Evolutionary conservation across 1,139 yeast species (phyloP).

Genomic region (Sugiyamaella paludigena): DNA sequence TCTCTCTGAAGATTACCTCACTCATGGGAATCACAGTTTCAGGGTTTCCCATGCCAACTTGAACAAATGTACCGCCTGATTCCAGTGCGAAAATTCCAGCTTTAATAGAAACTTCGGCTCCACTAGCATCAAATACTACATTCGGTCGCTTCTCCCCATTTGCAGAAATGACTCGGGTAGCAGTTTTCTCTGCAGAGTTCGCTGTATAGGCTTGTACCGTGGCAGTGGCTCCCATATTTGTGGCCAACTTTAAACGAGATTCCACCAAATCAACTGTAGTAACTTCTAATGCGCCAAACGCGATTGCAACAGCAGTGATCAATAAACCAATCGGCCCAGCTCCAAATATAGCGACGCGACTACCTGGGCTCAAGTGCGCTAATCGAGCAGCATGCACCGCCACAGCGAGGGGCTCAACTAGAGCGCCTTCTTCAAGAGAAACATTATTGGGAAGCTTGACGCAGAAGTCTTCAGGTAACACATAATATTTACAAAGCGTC

Average conservation of each 20-base stretch:
- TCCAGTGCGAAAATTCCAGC: slow-evolving; percentile 55
- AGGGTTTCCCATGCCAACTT: slow-evolving; percentile 71
- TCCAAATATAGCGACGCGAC: slow-evolving; percentile 72
- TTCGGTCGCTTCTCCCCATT: slow-evolving; percentile 47
- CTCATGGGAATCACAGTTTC: slow-evolving; percentile 69
- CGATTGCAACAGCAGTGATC: slow-evolving; percentile 69
- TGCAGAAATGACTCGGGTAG: slow-evolving; percentile 40
- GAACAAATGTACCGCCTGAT: slow-evolving; percentile 64
- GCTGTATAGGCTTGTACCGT: slow-evolving; percentile 33
- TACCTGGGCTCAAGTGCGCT: slow-evolving; percentile 64
- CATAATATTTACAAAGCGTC: slow-evolving; percentile 69
- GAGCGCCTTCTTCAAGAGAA: slow-evolving; percentile 78
- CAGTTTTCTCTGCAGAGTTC: slow-evolving; percentile 36
- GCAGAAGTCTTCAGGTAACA: slow-evolving; percentile 81
- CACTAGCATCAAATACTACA: slow-evolving; percentile 65
- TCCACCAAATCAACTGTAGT: slow-evolving; percentile 51
- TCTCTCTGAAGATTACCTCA: slow-evolving; percentile 63
- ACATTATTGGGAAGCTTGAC: slow-evolving; percentile 76
- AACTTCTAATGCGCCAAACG: slow-evolving; percentile 72
- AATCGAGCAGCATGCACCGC: slow-evolving; percentile 78
- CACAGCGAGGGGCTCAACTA: slow-evolving; percentile 84
- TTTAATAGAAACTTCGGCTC: slow-evolving; percentile 61
- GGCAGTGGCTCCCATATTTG: slow-evolving; percentile 25
- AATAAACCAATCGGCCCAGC: slow-evolving; percentile 91
- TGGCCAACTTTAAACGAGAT: slow-evolving; percentile 23